A percentile compares a stretch with the other conserved stretches of the same genome.
phyloP scores from a whole-genome alignment of 345 rosid species.

The Eucalyptus leucophloia region DNA sequence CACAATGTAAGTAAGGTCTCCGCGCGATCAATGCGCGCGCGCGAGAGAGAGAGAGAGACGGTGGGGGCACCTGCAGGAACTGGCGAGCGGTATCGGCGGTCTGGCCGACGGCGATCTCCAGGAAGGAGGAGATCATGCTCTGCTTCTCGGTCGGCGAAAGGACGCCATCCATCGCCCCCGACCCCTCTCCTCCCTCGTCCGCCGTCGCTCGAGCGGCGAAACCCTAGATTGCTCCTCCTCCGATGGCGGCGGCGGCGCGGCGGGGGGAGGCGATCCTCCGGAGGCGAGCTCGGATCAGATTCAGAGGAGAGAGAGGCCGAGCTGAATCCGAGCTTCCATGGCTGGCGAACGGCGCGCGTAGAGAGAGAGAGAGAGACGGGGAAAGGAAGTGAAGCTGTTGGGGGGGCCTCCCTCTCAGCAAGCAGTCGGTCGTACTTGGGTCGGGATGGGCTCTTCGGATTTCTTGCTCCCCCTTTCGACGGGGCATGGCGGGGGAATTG shows the following conservation, averaged over 20 bases:
- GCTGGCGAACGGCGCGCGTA: too few relatives aligned
- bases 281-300: background rate
- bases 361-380: background rate
- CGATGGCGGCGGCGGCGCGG: background rate
- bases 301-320: background rate
- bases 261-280: background rate
- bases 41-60: background rate
- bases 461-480: background rate
- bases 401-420: background rate
- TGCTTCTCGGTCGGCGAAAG: conserved; percentile 49
- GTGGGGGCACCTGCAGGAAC: conserved; percentile 56
- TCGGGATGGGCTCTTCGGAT: background rate
- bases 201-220: background rate
- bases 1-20: background rate
- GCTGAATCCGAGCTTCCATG: background rate
- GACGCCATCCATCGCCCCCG: conserved; percentile 22
- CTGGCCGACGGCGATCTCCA: conserved; percentile 96
- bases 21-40: background rate
- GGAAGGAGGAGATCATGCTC: conserved; percentile 80
- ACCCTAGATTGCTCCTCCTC: background rate
- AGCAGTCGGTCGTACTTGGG: background rate
- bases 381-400: background rate
- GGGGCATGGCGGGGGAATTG: background rate
- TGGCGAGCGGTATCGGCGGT: conserved; percentile 80
- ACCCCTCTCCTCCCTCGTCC: background rate